Base-by-base conservation (phyloP, 2,329 filamentous ascomycete species). In the Cytospora leucostoma region DNA sequence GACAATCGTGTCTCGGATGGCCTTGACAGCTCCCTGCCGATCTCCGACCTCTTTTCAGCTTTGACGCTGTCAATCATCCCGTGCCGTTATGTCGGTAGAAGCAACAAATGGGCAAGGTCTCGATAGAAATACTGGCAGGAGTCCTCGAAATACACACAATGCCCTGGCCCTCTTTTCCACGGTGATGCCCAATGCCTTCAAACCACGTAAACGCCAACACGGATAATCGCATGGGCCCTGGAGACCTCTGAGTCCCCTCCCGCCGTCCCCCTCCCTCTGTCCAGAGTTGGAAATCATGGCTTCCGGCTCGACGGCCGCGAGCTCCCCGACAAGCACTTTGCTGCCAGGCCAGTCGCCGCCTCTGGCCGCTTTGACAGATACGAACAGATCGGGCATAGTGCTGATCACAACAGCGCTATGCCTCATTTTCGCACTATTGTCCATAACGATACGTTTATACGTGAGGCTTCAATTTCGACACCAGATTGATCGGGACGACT, bases 311-410 rank as follows among this genome's bases (percentile, higher is more conserved):
- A 64, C 64, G 7, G 40, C 15, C 27, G 10, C 10, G 13, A 33
- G 47, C 44, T 38, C 34, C 37, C 55, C 53, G 33, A 12, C 59
- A 12, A 34, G 12, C 32, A 32, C 10, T 5, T 17, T 32, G 13
- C 21, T 27, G 7, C 57, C 51, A 27, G 66, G 65, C 10, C 65
- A 66, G 27, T 69, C 71, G n/a, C 64, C 73, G 50, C 76, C 77
- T 4, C 69, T 78, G 38, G 72, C 73, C 19, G 68, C 70, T 53
- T 69, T 78, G 56, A 76, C 72, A 10, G 52, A 68, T n/a, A 68
- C 72, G 27, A 72, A 80, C 65, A 76, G 79, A 61, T 72, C 74
- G 50, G 78, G 76, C 15, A 65, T 79, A 27, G 70, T 81, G 19
- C 69, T 75, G 7, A 76, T 80, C 50, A 70, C 75, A 11, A 74